Conservation (phyloP, 140 eudicot genomes). For the Senecio squalidus region DNA sequence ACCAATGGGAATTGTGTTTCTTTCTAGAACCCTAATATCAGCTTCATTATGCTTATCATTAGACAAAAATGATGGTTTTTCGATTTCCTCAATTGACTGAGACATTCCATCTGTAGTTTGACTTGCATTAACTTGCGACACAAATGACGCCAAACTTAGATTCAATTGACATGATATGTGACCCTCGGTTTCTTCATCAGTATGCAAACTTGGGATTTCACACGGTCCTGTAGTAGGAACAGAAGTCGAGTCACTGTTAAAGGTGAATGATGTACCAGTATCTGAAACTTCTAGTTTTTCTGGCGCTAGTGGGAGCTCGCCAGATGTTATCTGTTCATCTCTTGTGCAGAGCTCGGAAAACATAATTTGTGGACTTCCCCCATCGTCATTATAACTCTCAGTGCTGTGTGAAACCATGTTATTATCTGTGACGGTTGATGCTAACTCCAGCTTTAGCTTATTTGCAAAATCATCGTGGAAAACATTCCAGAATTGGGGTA, state of each 20-base stretch:
- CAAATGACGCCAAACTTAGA: slow-evolving; percentile 72
- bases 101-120: slow-evolving; percentile 34
- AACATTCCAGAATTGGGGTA: slow-evolving; percentile 45
- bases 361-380: slow-evolving; percentile 49
- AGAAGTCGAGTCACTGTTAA: slow-evolving; percentile 52
- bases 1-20: not conserved
- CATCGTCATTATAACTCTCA: slow-evolving; percentile 72
- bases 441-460: slow-evolving; percentile 63
- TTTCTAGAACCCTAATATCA: not conserved
- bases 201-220: slow-evolving; percentile 11
- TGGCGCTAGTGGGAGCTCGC: slow-evolving; percentile 31
- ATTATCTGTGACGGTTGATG: slow-evolving; percentile 72
- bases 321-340: slow-evolving; percentile 19
- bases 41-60: slow-evolving; percentile 7
- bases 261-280: slow-evolving; percentile 53
- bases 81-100: slow-evolving; percentile 28
- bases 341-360: slow-evolving; percentile 23
- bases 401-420: slow-evolving; percentile 78
- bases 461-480: slow-evolving; percentile 56
- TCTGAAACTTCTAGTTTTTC: slow-evolving; percentile 67
- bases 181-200: slow-evolving; percentile 54
- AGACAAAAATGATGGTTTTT: slow-evolving; percentile 17
- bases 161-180: slow-evolving; percentile 57
- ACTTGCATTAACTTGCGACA: slow-evolving; percentile 38
- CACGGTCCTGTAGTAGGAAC: slow-evolving; percentile 24